A percentile compares a stretch with the other conserved stretches of the same genome.
Evolutionary conservation across 164 flowering plant species (phyloP).

Genomic region (Cinnamomum chago): DNA sequence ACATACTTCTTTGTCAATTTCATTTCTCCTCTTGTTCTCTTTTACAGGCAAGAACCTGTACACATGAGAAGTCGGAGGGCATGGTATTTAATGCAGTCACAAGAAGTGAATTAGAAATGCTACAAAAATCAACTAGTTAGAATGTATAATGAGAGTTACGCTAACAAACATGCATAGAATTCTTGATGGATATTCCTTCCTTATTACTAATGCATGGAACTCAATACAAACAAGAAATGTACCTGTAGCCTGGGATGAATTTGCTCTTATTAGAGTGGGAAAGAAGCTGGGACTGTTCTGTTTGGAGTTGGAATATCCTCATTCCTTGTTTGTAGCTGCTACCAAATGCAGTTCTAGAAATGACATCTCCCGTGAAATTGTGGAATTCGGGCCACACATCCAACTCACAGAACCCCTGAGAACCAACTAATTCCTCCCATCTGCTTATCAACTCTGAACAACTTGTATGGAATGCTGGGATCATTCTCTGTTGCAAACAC

Average conservation of each 20-base stretch:
- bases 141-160: not conserved
- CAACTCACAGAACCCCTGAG: constrained; percentile 15
- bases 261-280: not conserved
- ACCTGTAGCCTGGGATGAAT: constrained; percentile 35
- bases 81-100: not conserved
- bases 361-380: constrained; percentile 22
- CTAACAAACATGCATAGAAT: not conserved
- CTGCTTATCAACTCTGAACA: constrained; percentile 11
- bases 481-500: constrained; percentile 20
- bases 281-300: constrained; percentile 10
- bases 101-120: not conserved
- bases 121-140: not conserved
- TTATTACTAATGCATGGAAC: not conserved
- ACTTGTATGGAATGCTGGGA: constrained; percentile 21
- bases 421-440: constrained; percentile 19
- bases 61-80: not conserved
- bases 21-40: constrained; percentile 6
- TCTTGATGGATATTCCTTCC: not conserved
- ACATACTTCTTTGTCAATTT: constrained; percentile 4
- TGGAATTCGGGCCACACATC: constrained; percentile 29
- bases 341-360: constrained; percentile 32
- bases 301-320: constrained; percentile 25
- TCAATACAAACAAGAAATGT: not conserved
- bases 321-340: constrained; percentile 30
- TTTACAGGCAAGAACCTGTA: constrained; percentile 10